These are phyloP conservation scores for Ammopiptanthus mongolicus DNA, from an alignment of 306 rosid genomes.

Conservation along the genomic window DNA sequence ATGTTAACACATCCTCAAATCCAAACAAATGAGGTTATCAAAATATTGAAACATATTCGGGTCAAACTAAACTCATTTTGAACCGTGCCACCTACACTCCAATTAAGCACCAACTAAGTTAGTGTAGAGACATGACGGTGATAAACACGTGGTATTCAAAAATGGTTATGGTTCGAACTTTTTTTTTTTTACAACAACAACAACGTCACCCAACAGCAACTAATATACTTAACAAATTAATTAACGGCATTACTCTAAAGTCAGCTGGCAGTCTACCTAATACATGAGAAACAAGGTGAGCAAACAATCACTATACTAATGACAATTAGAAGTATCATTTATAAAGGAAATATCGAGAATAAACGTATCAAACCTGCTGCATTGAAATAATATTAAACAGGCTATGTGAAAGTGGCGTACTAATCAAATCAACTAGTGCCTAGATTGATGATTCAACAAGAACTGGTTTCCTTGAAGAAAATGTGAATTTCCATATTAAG, in stretches of 20 bases:
- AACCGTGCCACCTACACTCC: too few species aligned
- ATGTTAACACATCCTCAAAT: too few species aligned
- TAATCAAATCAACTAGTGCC: slow-evolving; percentile 20
- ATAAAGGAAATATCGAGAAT: neutral
- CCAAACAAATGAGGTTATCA: too few species aligned
- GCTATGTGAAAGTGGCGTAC: neutral
- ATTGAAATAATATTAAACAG: neutral
- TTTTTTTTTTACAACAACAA: too few species aligned
- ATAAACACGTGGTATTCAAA: neutral
- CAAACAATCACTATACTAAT: neutral
- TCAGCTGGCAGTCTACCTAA: slow-evolving; percentile 51
- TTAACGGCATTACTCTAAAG: slow-evolving; percentile 13
- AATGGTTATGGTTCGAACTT: slow-evolving; percentile 23
- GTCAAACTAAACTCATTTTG: too few species aligned
- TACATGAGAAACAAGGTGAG: slow-evolving; percentile 16
- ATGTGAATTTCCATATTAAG: neutral
- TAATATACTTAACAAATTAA: slow-evolving; percentile 15
- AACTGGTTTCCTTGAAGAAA: slow-evolving; percentile 1
- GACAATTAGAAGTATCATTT: neutral
- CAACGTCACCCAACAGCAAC: too few species aligned
- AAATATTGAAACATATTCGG: too few species aligned
- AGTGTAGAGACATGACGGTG: neutral
- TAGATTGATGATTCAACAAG: slow-evolving; percentile 33
- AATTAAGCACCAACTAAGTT: neutral
- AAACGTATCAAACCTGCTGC: slow-evolving; percentile 48